Base-by-base conservation (phyloP, 179 eudicot genomes). In the Silene vulgaris region DNA sequence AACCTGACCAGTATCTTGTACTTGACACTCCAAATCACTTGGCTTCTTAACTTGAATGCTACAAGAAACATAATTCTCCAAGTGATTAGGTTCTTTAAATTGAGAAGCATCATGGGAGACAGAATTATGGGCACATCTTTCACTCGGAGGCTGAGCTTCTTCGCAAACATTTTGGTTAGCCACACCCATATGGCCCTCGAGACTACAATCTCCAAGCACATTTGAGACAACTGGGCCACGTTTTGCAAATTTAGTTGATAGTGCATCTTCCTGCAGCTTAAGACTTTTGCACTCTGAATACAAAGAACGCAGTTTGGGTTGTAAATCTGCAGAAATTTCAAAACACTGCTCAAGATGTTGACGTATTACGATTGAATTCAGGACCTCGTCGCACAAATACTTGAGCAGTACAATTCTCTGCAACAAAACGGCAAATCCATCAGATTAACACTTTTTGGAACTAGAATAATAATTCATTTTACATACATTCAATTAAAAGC, bases 391-490 rank as follows among this genome's bases (percentile, higher is more conserved):
- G 73, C 90, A 88, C 81, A 94, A 77, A 85, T 89, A 85, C 76
- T 90, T 92, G 65, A 94, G 74, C 54, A 94, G 89, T 64, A 80
- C 80, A 52, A 86, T 75, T 80, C 96, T 89, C 98, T 94, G 97
- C 90, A 88, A 66, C 80, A 75, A 40, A 69, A 11, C 29, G 75
- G 72, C 30, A 40, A 37, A 43, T 65, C 19, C 30, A 30, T 65
- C 40, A 70, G 56, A 37, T 52, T 54, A 57, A 54, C 17, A 29
- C 21, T 32, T 30, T 17, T 40, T 20, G 29, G 65, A 7, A 43
- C 62, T 19, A 73, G 29, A 35, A 72, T 30, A 64, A 45, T 8
- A 57, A 37, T 23, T 20, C 48, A 14, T 43, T 6, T n/a, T 30
- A 35, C 20, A 7, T 69, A 74, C 50, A 32, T 17, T 68, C 6